Evolutionary conservation across 1,139 yeast genomes (phyloP).

Genomic region (Pichia sp.): DNA sequence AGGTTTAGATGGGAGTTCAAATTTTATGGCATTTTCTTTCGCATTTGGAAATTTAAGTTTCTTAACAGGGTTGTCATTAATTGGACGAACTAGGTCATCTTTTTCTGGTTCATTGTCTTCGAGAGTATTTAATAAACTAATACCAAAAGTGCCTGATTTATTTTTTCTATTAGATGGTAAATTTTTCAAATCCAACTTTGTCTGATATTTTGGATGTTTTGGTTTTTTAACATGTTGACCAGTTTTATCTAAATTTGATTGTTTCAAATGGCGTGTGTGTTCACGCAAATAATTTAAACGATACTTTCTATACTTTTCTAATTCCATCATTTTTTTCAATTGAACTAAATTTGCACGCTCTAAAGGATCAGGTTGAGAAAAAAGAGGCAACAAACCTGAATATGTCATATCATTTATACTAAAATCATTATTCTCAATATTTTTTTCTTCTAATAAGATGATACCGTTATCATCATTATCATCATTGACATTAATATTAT

Average conservation of each 20-base stretch:
- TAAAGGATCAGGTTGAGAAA: conserved; percentile 22
- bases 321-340: conserved; percentile 28
- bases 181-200: background rate
- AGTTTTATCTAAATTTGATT: conserved; percentile 10
- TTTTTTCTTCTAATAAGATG: conserved; percentile 7
- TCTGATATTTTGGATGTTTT: background rate
- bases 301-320: conserved; percentile 27
- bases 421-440: conserved; percentile 1
- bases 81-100: conserved; percentile 13
- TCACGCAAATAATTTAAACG: conserved; percentile 23
- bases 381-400: conserved; percentile 14
- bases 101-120: conserved; percentile 18
- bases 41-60: conserved; percentile 21
- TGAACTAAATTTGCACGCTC: conserved; percentile 28
- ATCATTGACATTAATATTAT: background rate
- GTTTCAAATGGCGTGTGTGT: conserved; percentile 25
- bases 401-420: background rate
- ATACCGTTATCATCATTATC: background rate
- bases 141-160: conserved; percentile 23
- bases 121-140: conserved; percentile 17
- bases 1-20: conserved; percentile 19
- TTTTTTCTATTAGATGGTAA: conserved; percentile 23
- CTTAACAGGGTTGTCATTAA: conserved; percentile 10
- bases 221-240: conserved; percentile 2
- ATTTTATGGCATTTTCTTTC: conserved; percentile 11